Conservation (phyloP, 306 rosid species). For the Quercus rubra region DNA sequence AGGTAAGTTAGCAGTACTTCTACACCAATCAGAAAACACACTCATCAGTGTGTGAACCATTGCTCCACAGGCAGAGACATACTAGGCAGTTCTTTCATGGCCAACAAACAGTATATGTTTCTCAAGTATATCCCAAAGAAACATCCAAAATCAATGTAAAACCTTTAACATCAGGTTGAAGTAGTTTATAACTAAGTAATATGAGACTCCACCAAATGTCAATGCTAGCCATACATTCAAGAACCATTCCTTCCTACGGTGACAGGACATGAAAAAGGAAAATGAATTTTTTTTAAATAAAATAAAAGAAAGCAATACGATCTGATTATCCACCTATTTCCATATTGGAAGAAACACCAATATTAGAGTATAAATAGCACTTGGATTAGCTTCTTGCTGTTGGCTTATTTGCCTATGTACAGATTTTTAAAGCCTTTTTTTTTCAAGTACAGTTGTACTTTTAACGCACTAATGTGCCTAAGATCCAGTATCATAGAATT, state of each 20-base stretch:
- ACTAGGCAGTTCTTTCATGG: neutral
- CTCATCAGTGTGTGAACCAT: neutral
- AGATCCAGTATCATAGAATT: neutral
- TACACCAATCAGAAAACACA: neutral
- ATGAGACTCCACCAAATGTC: neutral
- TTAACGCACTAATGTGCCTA: neutral
- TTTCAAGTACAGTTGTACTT: too few species aligned
- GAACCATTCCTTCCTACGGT: neutral
- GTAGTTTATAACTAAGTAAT: neutral
- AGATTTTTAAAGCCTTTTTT: too few species aligned
- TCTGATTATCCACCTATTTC: neutral
- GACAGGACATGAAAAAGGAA: neutral
- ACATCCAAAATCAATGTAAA: neutral
- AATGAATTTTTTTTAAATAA: too few species aligned
- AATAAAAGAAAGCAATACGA: neutral
- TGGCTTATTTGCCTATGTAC: too few species aligned
- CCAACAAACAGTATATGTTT: neutral
- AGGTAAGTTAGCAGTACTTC: constrained; percentile 2
- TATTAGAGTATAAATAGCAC: neutral
- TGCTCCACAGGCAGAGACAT: neutral
- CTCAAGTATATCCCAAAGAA: neutral
- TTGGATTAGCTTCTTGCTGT: too few species aligned
- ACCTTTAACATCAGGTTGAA: neutral
- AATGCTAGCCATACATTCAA: neutral
- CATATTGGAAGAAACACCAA: neutral